Base-by-base conservation (phyloP, 1,284 basidiomycete species). In the Cryptococcus neoformans region DNA sequence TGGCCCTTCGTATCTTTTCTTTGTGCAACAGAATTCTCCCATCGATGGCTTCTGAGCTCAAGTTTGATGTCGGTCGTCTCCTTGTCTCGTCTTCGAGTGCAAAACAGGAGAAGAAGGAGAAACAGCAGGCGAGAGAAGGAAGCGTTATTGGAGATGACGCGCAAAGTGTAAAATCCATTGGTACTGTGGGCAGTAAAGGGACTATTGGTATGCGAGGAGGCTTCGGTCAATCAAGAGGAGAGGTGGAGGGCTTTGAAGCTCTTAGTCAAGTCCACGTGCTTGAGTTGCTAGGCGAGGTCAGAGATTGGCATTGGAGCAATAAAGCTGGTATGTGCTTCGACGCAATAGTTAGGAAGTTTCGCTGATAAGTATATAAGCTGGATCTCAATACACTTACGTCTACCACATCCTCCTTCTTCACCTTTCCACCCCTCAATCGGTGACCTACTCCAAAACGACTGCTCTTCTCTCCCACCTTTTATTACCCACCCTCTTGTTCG, bases 1-100 rank as follows among this genome's bases (percentile, higher is more conserved):
- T 83, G 28, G 84, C 90, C 0, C 84, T 93, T 60, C 79, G 92
- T 17, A 75, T 96, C 51, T 78, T 96, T 53, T 88, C 87, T 81
- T 81, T 95, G 38, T 96, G 95, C 74, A 88, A 94, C 66, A 81
- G 81, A 28, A 86, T 84, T 48, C 76, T 96, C 11, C 89, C 90
- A 0, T 81, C 82, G 5, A 77, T 90, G 4, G 85, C 89, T 0
- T 83, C 84, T 0, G 92, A 94, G 71, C 84, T 85, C 6, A 82
- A 86, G 48, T 94, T 94, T 68, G 93, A 97, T 72, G 84, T 88
- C 16, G 90, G 90, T 11, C 91, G 91, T 69, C 74, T 93, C 36
- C 77, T 94, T 17, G 80, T 82, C 51, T 84, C 80, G 52, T 80
- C 83, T 48, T 76, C 67, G 16, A 62, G 72, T 38, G 70, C 70